Evolutionary conservation across 2,329 filamentous ascomycete genomes (phyloP).

Genomic region (Gremmenia infestans): DNA sequence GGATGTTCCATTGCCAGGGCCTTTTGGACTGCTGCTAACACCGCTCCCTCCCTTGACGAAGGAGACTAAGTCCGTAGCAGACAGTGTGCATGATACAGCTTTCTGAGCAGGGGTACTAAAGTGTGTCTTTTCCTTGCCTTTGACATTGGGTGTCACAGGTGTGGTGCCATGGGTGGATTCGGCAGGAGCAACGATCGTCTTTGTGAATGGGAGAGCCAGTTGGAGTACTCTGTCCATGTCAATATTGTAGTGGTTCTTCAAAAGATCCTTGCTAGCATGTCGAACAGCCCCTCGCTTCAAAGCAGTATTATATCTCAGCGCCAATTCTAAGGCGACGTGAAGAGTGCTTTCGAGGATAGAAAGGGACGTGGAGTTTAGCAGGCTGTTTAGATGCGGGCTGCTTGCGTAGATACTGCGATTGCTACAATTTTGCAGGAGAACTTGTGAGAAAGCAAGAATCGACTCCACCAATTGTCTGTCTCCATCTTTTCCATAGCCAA

Average conservation of each 20-base stretch:
- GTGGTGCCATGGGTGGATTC: conserved; percentile 47
- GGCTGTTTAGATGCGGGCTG: conserved; percentile 80
- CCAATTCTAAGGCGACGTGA: conserved; percentile 76
- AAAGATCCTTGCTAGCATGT: conserved; percentile 64
- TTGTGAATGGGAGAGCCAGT: conserved; percentile 76
- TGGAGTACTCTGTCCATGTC: conserved; percentile 77
- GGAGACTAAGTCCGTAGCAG: conserved; percentile 79
- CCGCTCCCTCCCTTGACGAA: conserved; percentile 56
- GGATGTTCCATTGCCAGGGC: conserved; percentile 24
- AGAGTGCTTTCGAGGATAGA: conserved; percentile 73
- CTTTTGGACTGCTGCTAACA: conserved; percentile 30
- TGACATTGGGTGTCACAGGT: conserved; percentile 52
- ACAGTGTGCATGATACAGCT: conserved; percentile 49
- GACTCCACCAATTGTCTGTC: conserved; percentile 76
- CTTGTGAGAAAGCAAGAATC: conserved; percentile 77
- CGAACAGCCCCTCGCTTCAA: conserved; percentile 68
- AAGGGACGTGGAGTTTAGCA: conserved; percentile 82
- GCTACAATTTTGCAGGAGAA: conserved; percentile 89
- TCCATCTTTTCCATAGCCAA: conserved; percentile 68
- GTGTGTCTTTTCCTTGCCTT: conserved; percentile 69
- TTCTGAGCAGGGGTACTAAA: conserved; percentile 35
- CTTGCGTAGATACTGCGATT: conserved; percentile 96
- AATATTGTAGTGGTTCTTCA: conserved; percentile 81
- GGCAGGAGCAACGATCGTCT: conserved; percentile 50
- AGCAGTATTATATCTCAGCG: conserved; percentile 87